Base-by-base conservation (phyloP, 2,329 filamentous ascomycete genomes). In the Pseudogymnoascus sp. region DNA sequence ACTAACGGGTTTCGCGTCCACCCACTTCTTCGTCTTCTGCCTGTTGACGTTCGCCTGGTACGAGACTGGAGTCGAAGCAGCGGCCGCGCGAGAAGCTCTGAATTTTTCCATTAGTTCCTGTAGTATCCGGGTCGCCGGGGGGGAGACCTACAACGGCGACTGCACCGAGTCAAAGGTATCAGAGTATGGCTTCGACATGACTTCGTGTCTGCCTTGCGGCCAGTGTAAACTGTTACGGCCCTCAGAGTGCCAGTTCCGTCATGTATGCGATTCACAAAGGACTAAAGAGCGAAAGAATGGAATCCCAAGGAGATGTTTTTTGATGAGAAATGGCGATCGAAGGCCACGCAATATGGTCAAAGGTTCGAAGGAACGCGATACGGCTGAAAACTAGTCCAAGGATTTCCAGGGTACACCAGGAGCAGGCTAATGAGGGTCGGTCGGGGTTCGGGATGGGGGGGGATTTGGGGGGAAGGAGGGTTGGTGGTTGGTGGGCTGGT, bases 21-120 rank as follows among this genome's bases (percentile, higher is more conserved):
- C 88, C 93, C 93, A 97, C 83, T 96, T 96, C 76, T 88, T 90
- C 63, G 93, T 97, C 78, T 96, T 96, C 63, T 86, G 84, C 66
- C 93, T 87, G 76, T 90, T 93, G 59, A 97, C 87, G 74, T 96
- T 96, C 61, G 91, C 85, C 74, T 90, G 89, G 77, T 93, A 96
- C 2, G 72, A 44, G 10, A 62, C 37, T 1, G 60, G 40, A 13
- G 61, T 72, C 29, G 72, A 69, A 33, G 68, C 65, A 21, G 68
- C 64, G 31, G 62, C 70, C n/a, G 65, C 66, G 16, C 69, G 68
- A 29, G 68, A 66, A 47, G 69, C 62, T 59, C 64, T 63, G 47
- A 24, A 2, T 47, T 35, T 14, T 35, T 29, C 6, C 2, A 47
- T 63, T 16, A 63, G 60, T 42, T 31, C 56, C 24, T 24, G n/a